Evolutionary conservation across 164 flowering plant species (phyloP).

Genomic region (Saururus chinensis): DNA sequence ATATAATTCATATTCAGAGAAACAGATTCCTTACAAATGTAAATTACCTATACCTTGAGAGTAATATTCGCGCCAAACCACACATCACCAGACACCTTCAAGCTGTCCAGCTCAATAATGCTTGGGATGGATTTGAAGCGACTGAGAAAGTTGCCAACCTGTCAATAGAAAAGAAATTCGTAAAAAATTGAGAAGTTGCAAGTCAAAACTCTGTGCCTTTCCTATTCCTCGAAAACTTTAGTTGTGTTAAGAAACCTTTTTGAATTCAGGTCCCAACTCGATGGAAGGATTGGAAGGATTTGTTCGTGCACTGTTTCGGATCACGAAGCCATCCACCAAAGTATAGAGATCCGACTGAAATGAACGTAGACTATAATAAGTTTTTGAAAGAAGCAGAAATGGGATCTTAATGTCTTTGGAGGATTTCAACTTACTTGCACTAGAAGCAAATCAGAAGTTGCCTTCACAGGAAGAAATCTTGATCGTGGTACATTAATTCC

Average conservation of each 20-base stretch:
- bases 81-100: constrained; percentile 91
- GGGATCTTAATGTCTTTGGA: background rate
- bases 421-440: constrained; percentile 56
- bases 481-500: constrained; percentile 94
- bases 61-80: constrained; percentile 75
- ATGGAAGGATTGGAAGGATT: constrained; percentile 78
- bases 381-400: background rate
- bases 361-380: background rate
- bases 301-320: constrained; percentile 53
- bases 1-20: background rate
- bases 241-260: constrained; percentile 38
- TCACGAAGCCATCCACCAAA: constrained; percentile 55
- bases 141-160: constrained; percentile 70
- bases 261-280: constrained; percentile 92
- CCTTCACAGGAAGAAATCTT: constrained; percentile 96
- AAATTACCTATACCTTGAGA: constrained; percentile 54
- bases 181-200: background rate
- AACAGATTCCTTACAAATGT: background rate
- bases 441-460: constrained; percentile 95
- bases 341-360: constrained; percentile 96
- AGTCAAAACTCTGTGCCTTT: background rate
- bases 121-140: constrained; percentile 96
- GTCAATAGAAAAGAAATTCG: constrained; percentile 2
- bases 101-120: constrained; percentile 78
- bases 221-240: background rate